A percentile compares a stretch with the other conserved stretches of the same genome.
These are phyloP conservation scores for Cadophora gregata DNA, from an alignment of 2,329 filamentous ascomycete genomes.

Conservation along the genomic window DNA sequence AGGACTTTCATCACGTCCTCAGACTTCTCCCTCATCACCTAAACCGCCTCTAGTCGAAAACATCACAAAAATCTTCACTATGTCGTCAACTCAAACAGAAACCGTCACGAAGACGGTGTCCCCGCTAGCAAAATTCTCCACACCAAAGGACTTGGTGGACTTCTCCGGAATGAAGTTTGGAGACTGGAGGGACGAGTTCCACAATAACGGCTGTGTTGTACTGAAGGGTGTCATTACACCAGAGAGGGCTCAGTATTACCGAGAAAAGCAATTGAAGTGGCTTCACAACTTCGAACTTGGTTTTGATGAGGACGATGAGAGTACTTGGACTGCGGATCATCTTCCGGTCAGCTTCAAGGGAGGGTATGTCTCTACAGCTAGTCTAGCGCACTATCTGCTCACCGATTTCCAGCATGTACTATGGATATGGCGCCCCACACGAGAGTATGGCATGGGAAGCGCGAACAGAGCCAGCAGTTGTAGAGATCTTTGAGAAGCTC, in stretches of 20 bases:
- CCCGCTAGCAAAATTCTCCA: background rate
- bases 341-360: constrained; percentile 39
- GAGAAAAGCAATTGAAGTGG: constrained; percentile 37
- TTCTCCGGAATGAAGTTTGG: constrained; percentile 17
- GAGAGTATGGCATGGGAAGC: constrained; percentile 49
- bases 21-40: background rate
- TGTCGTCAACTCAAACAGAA: background rate
- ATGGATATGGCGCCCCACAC: constrained; percentile 47
- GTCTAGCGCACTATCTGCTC: background rate
- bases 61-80: background rate
- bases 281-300: constrained; percentile 40
- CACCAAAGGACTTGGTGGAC: constrained; percentile 3
- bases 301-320: constrained; percentile 46
- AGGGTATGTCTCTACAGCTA: background rate
- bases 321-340: constrained; percentile 46
- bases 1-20: background rate
- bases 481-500: constrained; percentile 48
- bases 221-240: constrained; percentile 51
- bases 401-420: constrained; percentile 43
- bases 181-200: constrained; percentile 32
- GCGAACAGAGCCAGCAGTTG: constrained; percentile 47
- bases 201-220: constrained; percentile 49
- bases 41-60: background rate
- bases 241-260: constrained; percentile 45
- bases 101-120: background rate